Base-by-base conservation (phyloP, 441 rosid genomes). In the Capsella rubella region DNA sequence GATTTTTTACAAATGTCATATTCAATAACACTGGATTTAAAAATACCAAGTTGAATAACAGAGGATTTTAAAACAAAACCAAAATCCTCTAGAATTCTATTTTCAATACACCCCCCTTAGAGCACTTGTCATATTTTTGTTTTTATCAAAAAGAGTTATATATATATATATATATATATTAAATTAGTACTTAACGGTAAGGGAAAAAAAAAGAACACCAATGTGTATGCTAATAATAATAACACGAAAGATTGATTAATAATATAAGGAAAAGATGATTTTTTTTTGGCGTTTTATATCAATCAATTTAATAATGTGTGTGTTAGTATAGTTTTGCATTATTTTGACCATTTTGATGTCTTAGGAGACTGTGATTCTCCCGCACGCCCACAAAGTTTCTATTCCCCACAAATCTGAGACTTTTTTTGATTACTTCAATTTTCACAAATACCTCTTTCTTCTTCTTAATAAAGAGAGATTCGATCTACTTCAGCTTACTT, bases 331-430 rank as follows among this genome's bases (percentile, higher is more conserved):
- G 45, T 57, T 28, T 54, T 61, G 61, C 76, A 77, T 81, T 84
- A 52, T 58, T 82, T 85, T 89, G 89, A 87, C 93, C 84, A 81
- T 66, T 51, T 73, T 21, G 81, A 72, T 68, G 57, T 69, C 84
- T 77, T 85, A 58, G 92, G 65, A 86, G 92, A 92, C 93, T 75
- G 92, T 82, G 90, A 84, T 54, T 67, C 45, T 64, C 82, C 77
- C 76, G 77, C 86, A 67, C 81, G 76, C 72, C 79, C 83, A 71
- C 56, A 77, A 71, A 80, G 78, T 73, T 81, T 80, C 60, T 72
- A 60, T 81, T 79, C 72, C 84, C 83, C 82, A 74, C 81, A 74
- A 79, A 78, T 72, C 74, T 78, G 65, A 64, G 53, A 52, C 39
- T 66, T 78, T 66, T 78, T 32, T 66, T 59, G 28, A 65, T 66